These are phyloP conservation scores for Fusarium decemcellulare DNA, from an alignment of 2,329 filamentous ascomycete genomes.

Conservation along the genomic window DNA sequence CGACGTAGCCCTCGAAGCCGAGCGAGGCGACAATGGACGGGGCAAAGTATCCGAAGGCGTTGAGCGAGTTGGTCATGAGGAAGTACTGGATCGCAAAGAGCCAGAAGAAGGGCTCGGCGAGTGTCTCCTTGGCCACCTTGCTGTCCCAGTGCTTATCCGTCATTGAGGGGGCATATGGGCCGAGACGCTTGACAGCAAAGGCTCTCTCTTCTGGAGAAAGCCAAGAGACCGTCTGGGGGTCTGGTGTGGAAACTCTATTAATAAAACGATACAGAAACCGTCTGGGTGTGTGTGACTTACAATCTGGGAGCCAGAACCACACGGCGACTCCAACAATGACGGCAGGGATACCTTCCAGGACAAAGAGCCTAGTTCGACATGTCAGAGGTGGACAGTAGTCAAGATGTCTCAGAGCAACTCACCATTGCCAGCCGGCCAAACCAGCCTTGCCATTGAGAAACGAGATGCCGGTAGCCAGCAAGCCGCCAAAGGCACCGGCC, in stretches of 20 bases:
- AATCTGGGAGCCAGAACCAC: conserved; percentile 52
- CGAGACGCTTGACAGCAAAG: conserved; percentile 53
- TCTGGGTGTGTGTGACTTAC: conserved; percentile 5
- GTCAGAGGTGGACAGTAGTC: neutral
- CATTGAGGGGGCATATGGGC: conserved; percentile 52
- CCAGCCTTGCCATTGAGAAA: conserved; percentile 62
- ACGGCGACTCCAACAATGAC: conserved; percentile 50
- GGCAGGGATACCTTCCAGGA: conserved; percentile 60
- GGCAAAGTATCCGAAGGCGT: conserved; percentile 53
- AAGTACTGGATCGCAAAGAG: conserved; percentile 50
- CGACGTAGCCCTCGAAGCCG: conserved; percentile 51
- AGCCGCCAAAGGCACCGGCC: conserved; percentile 72
- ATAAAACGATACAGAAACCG: neutral
- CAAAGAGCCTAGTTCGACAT: conserved; percentile 67
- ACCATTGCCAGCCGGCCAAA: conserved; percentile 67
- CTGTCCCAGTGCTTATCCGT: conserved; percentile 53
- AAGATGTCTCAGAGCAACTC: neutral
- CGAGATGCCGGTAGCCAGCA: conserved; percentile 67
- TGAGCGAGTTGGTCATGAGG: conserved; percentile 53
- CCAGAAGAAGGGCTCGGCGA: conserved; percentile 53
- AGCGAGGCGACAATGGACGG: conserved; percentile 54
- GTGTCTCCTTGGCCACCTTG: conserved; percentile 49
- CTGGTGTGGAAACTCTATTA: neutral
- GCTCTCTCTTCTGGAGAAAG: conserved; percentile 51
- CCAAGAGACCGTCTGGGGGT: conserved; percentile 52